Evolutionary conservation across 441 rosid genomes (phyloP).

Genomic region (Macaranga tanarius): DNA sequence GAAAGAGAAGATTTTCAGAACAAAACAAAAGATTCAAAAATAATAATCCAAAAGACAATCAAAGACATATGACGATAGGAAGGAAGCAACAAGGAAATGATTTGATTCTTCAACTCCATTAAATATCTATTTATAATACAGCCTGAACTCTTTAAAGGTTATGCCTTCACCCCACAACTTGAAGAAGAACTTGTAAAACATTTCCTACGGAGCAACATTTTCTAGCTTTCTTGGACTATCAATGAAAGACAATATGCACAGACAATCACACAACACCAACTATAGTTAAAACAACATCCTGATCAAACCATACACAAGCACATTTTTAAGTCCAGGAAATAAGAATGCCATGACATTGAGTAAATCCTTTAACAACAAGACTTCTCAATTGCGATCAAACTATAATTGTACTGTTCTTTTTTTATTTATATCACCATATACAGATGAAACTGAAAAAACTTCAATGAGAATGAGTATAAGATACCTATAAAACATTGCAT

Average conservation of each 20-base stretch:
- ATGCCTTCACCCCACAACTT: not conserved
- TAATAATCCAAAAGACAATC: not conserved
- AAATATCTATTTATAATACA: not conserved
- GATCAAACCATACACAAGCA: not conserved
- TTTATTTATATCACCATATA: not conserved
- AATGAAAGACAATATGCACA: not conserved
- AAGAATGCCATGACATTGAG: not conserved
- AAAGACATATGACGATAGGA: not conserved
- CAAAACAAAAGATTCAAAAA: not conserved
- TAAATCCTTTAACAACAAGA: not conserved
- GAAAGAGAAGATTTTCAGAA: not conserved
- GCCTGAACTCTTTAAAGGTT: not conserved
- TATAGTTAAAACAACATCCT: not conserved
- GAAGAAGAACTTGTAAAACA: not conserved
- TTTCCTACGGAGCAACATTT: not conserved
- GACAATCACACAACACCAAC: not conserved
- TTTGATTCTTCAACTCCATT: not conserved
- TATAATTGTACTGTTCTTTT: not conserved
- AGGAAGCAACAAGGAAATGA: not conserved
- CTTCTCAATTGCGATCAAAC: not conserved
- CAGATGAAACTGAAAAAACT: not conserved
- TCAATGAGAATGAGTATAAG: no score
- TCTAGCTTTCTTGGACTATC: not conserved
- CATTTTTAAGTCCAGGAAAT: not conserved
- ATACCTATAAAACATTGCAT: slow-evolving; percentile 60